Evolutionary conservation across 192 early-diverging fungal genomes (phyloP).

Genomic region (Podila verticillata): DNA sequence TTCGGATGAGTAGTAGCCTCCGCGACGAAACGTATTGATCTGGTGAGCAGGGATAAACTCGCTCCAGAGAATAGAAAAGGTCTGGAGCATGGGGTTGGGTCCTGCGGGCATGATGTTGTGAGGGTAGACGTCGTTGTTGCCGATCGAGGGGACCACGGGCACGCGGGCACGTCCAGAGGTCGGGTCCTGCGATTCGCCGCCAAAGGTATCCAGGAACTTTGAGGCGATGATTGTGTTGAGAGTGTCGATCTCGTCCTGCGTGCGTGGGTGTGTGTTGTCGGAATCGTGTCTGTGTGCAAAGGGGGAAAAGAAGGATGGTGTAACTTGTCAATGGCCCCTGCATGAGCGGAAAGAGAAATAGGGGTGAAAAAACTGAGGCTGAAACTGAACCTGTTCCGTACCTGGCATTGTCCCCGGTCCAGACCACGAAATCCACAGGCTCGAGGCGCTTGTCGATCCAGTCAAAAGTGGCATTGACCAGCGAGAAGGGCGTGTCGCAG

Average conservation of each 20-base stretch:
- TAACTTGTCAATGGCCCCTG: no score
- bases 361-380: background rate
- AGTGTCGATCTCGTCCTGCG: conserved; percentile 66
- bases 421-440: conserved; percentile 73
- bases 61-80: conserved; percentile 64
- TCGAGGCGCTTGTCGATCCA: conserved; percentile 62
- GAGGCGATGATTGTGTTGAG: conserved; percentile 60
- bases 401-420: conserved; percentile 83
- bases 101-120: conserved; percentile 69
- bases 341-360: no score
- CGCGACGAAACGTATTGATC: conserved; percentile 64
- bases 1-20: conserved; percentile 74
- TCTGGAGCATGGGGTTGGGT: conserved; percentile 58
- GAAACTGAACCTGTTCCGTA: conserved; percentile 19
- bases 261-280: conserved; percentile 69
- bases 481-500: conserved; percentile 69
- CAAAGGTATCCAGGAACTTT: conserved; percentile 60
- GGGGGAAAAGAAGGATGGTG: background rate
- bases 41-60: conserved; percentile 70
- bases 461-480: conserved; percentile 70
- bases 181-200: conserved; percentile 21
- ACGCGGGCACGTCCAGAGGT: conserved; percentile 32
- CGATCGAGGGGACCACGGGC: conserved; percentile 63
- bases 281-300: conserved; percentile 67
- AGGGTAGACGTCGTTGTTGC: conserved; percentile 79